A percentile compares a stretch with the other conserved stretches of the same genome.
Evolutionary conservation across 148 eudicot species (phyloP).

Genomic region (Dysphania ambrosioides): DNA sequence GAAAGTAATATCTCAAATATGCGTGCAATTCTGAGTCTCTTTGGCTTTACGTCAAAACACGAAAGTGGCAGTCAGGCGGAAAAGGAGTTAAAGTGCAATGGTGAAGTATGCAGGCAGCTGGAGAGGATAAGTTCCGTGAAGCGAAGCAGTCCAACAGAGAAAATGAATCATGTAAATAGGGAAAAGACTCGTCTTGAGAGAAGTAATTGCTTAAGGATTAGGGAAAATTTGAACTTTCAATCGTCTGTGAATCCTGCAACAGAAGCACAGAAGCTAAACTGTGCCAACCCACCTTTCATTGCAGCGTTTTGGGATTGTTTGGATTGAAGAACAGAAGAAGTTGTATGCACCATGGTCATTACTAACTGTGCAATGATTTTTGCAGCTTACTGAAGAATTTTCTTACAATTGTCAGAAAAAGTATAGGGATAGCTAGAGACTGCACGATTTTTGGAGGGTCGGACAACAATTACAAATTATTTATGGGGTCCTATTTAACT

Average conservation of each 20-base stretch:
- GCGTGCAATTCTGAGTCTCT: not conserved
- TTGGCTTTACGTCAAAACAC: not conserved
- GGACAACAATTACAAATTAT: no score
- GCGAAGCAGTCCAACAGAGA: not conserved
- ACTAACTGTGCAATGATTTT: not conserved
- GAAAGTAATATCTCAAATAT: not conserved
- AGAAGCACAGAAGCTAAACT: not conserved
- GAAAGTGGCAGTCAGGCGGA: not conserved
- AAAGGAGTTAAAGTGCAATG: constrained; percentile 1
- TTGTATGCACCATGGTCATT: not conserved
- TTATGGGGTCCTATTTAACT: no score
- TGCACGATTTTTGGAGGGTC: no score
- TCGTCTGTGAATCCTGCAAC: not conserved
- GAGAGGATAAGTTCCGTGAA: not conserved
- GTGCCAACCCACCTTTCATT: not conserved
- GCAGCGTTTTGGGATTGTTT: not conserved
- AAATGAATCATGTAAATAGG: not conserved
- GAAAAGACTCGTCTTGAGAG: not conserved
- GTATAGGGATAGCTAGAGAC: not conserved
- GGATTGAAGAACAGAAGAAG: constrained; percentile 1
- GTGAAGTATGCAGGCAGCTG: constrained; percentile 6
- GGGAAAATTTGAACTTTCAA: not conserved
- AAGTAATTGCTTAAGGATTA: not conserved
- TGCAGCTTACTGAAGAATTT: not conserved
- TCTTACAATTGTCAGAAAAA: not conserved